A percentile compares a stretch with the other conserved stretches of the same genome.
Evolutionary conservation across 495 filamentous ascomycete genomes (phyloP).

Genomic region (Cercophora scortea): DNA sequence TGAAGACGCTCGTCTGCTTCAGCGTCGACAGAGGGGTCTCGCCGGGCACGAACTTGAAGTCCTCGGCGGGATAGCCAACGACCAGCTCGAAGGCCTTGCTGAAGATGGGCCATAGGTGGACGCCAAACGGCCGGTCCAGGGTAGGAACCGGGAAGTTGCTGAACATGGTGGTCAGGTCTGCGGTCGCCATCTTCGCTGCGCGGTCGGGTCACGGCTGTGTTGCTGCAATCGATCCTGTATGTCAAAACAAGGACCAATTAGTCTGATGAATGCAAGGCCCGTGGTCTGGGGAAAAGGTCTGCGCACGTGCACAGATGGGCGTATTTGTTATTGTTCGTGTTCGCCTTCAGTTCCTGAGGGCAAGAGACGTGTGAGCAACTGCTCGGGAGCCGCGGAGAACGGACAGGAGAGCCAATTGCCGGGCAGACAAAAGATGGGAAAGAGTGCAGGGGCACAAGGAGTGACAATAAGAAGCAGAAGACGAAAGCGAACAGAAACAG

Average conservation of each 20-base stretch:
- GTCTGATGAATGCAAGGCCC: not conserved
- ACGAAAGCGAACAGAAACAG: not conserved
- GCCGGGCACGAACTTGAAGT: constrained; percentile 62
- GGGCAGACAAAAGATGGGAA: constrained; percentile 9
- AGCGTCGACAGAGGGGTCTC: constrained; percentile 65
- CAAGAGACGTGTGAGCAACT: no score
- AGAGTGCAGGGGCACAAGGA: constrained; percentile 16
- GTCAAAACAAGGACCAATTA: not conserved
- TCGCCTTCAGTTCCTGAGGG: no score
- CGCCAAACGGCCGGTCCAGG: constrained; percentile 85
- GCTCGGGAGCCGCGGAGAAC: not conserved
- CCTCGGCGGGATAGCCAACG: constrained; percentile 62
- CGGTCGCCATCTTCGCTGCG: constrained; percentile 29
- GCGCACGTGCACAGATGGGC: not conserved
- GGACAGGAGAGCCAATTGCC: no score
- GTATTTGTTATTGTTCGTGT: no score
- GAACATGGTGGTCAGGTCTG: constrained; percentile 46
- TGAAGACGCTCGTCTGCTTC: constrained; percentile 53
- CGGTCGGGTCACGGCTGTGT: constrained; percentile 2
- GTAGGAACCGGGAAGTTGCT: constrained; percentile 65
- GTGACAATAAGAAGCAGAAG: constrained; percentile 13
- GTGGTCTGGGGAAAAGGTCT: not conserved
- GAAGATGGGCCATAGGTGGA: constrained; percentile 92
- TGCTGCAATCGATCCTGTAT: not conserved
- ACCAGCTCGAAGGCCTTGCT: constrained; percentile 68